Conservation (phyloP, 208 protist genomes). For the Vickermania ingenoplastis region DNA sequence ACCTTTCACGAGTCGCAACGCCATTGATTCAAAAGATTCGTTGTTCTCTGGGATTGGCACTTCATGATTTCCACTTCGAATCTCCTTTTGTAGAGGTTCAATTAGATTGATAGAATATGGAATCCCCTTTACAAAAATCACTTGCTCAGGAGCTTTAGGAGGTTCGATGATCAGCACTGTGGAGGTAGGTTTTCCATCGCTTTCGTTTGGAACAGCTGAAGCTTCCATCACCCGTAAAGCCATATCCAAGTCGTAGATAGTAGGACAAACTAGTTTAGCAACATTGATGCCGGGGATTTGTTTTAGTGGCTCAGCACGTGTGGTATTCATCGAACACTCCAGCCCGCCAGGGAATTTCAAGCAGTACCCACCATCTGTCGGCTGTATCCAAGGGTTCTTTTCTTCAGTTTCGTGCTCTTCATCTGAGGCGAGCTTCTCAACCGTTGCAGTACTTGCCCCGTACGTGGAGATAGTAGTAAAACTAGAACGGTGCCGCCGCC, state of each 20-base stretch:
- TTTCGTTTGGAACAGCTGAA: constrained; percentile 7
- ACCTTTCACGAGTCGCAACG: constrained; percentile 10
- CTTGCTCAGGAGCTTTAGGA: constrained; percentile 22
- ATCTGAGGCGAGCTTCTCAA: background rate
- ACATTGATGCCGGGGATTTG: background rate
- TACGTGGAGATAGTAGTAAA: background rate
- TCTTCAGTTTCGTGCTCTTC: background rate
- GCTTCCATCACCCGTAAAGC: constrained; percentile 17
- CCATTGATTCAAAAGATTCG: constrained; percentile 13
- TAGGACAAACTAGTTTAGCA: constrained; percentile 19
- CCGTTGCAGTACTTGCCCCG: background rate
- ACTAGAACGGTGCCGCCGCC: background rate
- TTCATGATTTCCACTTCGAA: constrained; percentile 12
- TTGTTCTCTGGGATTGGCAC: constrained; percentile 8
- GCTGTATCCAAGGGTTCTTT: background rate
- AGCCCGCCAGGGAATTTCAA: constrained; percentile 1
- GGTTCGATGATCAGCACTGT: constrained; percentile 57
- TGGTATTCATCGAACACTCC: background rate
- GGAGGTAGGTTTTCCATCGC: constrained; percentile 1
- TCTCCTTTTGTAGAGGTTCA: constrained; percentile 13
- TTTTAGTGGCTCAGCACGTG: background rate
- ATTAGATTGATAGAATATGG: constrained; percentile 35
- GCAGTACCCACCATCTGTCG: background rate
- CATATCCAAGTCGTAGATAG: constrained; percentile 30
- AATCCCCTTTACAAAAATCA: constrained; percentile 65